Evolutionary conservation across 768 basidiomycete genomes (phyloP).

Genomic region (Pleurotus citrinopileatus): DNA sequence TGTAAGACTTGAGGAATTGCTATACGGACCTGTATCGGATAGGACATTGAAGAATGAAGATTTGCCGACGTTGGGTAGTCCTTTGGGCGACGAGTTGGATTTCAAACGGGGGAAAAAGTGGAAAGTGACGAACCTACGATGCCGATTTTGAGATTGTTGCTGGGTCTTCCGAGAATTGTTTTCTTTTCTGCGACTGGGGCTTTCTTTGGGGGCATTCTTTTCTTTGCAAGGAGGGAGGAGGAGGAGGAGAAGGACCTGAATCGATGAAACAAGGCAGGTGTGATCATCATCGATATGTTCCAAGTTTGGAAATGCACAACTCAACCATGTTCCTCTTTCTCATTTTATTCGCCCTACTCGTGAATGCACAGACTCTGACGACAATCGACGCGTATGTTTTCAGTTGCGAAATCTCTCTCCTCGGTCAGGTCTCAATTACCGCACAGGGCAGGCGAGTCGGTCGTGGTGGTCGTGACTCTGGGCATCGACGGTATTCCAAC

Average conservation of each 20-base stretch:
- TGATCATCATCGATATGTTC: no score
- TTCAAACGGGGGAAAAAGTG: slow-evolving; percentile 46
- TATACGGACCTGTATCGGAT: slow-evolving; percentile 75
- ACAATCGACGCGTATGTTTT: slow-evolving; percentile 42
- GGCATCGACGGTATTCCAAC: slow-evolving; percentile 35
- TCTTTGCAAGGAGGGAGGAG: slow-evolving; percentile 39
- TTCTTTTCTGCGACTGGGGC: slow-evolving; percentile 77
- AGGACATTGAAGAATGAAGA: slow-evolving; percentile 99
- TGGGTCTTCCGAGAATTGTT: slow-evolving; percentile 81
- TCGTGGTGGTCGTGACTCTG: slow-evolving; percentile 46
- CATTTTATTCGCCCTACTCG: slow-evolving; percentile 9
- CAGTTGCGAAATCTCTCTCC: not conserved
- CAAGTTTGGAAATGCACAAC: not conserved
- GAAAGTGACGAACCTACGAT: slow-evolving; percentile 78
- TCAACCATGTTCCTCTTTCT: slow-evolving; percentile 14
- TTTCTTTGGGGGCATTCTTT: slow-evolving; percentile 92
- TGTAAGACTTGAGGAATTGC: not conserved
- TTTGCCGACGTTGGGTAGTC: slow-evolving; percentile 96
- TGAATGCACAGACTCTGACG: slow-evolving; percentile 46
- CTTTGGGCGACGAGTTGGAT: slow-evolving; percentile 32
- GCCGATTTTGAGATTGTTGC: slow-evolving; percentile 98
- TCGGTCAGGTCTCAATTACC: not conserved
- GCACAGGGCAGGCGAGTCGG: slow-evolving; percentile 41
- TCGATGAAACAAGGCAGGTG: slow-evolving; percentile 17
- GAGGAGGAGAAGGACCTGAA: slow-evolving; percentile 35